Conservation (phyloP, 1,284 basidiomycete genomes). For the Cryptococcus sp. region DNA sequence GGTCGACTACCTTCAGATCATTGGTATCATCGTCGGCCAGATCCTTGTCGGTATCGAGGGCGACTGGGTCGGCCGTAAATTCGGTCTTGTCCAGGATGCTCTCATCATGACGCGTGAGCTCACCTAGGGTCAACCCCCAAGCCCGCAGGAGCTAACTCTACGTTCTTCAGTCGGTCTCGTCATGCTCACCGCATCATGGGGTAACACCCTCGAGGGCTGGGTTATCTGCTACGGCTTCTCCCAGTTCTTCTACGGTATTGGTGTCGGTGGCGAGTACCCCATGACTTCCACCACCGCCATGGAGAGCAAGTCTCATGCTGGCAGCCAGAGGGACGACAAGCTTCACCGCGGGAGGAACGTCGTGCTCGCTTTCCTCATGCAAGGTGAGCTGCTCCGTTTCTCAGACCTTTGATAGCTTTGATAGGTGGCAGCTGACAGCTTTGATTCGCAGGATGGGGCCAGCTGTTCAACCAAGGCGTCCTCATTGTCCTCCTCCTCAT, state of each 20-base stretch:
- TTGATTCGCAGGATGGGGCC: conserved; percentile 51
- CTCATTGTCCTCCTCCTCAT: conserved; percentile 55
- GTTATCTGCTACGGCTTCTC: conserved; percentile 54
- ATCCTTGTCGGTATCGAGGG: conserved; percentile 57
- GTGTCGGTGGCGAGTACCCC: conserved; percentile 54
- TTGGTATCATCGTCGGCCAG: conserved; percentile 55
- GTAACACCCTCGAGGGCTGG: conserved; percentile 55
- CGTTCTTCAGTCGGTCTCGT: conserved; percentile 52
- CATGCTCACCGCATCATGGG: conserved; percentile 58
- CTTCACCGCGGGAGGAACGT: conserved; percentile 57
- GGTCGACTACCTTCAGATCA: conserved; percentile 32
- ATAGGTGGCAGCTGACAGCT: background rate
- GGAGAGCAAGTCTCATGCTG: conserved; percentile 49
- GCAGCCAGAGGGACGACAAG: conserved; percentile 53
- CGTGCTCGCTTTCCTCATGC: conserved; percentile 56
- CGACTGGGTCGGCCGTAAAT: conserved; percentile 57
- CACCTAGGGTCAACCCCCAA: background rate
- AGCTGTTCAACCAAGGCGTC: conserved; percentile 55
- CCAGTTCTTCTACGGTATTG: conserved; percentile 24
- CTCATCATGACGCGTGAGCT: conserved; percentile 45
- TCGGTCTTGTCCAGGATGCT: conserved; percentile 53
- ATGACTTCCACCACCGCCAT: conserved; percentile 57
- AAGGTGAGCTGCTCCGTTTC: conserved; percentile 28
- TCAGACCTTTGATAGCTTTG: background rate
- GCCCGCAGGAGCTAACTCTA: background rate